These are phyloP conservation scores for Penicillium sp. DNA, from an alignment of 2,329 filamentous ascomycete species.

Conservation along the genomic window DNA sequence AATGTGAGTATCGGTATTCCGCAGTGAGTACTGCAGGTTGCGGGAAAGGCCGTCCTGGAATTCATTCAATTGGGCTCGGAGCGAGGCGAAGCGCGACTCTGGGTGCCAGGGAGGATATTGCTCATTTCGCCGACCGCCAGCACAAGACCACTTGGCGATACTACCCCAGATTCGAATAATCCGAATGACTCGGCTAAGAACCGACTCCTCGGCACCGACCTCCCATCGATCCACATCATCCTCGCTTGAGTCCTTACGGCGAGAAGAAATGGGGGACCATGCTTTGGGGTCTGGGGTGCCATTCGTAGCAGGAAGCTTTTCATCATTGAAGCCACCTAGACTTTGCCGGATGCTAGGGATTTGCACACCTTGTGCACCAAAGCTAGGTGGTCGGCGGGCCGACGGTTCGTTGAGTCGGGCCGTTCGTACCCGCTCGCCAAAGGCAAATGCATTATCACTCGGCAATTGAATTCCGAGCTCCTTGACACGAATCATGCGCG, in stretches of 20 bases:
- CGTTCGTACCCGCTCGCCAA: slow-evolving; percentile 59
- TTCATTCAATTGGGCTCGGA: slow-evolving; percentile 51
- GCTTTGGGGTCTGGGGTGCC: slow-evolving; percentile 39
- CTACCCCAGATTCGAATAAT: slow-evolving; percentile 61
- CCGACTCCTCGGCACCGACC: slow-evolving; percentile 56
- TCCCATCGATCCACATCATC: slow-evolving; percentile 57
- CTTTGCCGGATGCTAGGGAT: slow-evolving; percentile 49
- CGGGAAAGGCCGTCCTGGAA: slow-evolving; percentile 58
- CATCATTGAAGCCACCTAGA: slow-evolving; percentile 41
- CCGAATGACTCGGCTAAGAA: slow-evolving; percentile 59
- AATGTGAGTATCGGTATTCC: slow-evolving; percentile 60
- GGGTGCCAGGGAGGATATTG: slow-evolving; percentile 58
- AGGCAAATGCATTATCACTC: slow-evolving; percentile 60
- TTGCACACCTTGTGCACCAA: slow-evolving; percentile 47
- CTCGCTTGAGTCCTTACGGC: slow-evolving; percentile 43
- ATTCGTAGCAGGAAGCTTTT: slow-evolving; percentile 40
- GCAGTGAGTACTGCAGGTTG: slow-evolving; percentile 54
- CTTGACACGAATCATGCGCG: slow-evolving; percentile 55
- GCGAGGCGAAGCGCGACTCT: slow-evolving; percentile 52
- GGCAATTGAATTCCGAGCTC: slow-evolving; percentile 60
- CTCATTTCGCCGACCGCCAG: slow-evolving; percentile 57
- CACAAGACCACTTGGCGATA: slow-evolving; percentile 60
- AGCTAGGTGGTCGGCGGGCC: slow-evolving; percentile 41
- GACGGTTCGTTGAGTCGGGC: slow-evolving; percentile 52
- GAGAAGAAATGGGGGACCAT: slow-evolving; percentile 45